phyloP scores from a whole-genome alignment of 805 yeast species.

The Cyberlindnera samutprakarnensis region DNA sequence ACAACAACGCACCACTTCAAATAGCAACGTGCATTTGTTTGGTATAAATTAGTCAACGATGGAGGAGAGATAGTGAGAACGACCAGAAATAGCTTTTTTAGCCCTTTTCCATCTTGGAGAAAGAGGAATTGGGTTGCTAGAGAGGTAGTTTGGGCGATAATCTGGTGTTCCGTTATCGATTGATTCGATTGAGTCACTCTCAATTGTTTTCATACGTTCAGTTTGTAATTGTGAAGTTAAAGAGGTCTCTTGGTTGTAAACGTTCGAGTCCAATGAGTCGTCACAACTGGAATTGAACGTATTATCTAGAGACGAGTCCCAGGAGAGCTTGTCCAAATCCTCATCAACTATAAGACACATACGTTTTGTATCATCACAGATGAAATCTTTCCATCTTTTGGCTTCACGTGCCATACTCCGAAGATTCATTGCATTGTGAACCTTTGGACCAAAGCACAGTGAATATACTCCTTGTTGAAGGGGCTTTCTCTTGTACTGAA shows the following conservation, averaged over 20 bases:
- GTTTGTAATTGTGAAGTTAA: too few relatives aligned
- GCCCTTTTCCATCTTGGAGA: constrained; percentile 9
- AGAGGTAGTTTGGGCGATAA: constrained; percentile 1
- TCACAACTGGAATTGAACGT: too few relatives aligned
- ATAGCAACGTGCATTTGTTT: too few relatives aligned
- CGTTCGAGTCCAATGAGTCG: background rate
- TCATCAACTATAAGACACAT: constrained; percentile 12
- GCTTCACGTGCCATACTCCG: too few relatives aligned
- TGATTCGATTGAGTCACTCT: background rate
- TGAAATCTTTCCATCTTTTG: background rate
- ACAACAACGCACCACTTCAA: too few relatives aligned
- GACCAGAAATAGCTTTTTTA: constrained; percentile 9
- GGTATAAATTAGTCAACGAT: too few relatives aligned
- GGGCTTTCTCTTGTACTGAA: constrained; percentile 3
- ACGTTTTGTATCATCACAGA: constrained; percentile 8
- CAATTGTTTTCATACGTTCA: too few relatives aligned
- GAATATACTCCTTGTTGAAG: constrained; percentile 1
- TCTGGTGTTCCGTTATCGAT: constrained; percentile 1
- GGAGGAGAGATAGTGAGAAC: too few relatives aligned
- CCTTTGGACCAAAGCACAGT: background rate
- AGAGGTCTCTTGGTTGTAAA: too few relatives aligned
- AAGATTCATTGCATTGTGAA: too few relatives aligned
- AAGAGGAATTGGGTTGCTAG: constrained; percentile 13
- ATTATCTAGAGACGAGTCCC: too few relatives aligned
- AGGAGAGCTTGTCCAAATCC: constrained; percentile 5